Percentiles rank a stretch among this genome's conserved stretches.
phyloP scores from a whole-genome alignment of 768 basidiomycete species.

The Lactifluus pinguis region DNA sequence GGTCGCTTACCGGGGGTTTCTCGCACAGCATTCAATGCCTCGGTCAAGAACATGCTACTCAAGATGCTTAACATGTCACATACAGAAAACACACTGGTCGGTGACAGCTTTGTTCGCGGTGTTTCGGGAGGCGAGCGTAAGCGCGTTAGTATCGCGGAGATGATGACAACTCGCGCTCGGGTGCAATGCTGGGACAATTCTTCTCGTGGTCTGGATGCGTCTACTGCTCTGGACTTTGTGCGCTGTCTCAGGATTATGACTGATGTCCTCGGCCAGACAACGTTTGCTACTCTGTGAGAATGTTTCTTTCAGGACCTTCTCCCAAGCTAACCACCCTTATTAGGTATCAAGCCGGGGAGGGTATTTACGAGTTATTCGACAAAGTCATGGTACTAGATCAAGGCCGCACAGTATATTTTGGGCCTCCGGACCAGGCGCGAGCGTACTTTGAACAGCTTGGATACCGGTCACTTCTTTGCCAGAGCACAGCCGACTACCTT shows the following conservation, averaged over 20 bases:
- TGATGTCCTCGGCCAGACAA: constrained; percentile 70
- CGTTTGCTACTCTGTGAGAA: constrained; percentile 66
- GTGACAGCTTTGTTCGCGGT: constrained; percentile 80
- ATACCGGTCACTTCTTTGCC: constrained; percentile 67
- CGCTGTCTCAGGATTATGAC: constrained; percentile 81
- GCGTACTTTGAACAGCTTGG: constrained; percentile 71
- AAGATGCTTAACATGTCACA: constrained; percentile 81
- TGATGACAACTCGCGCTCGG: constrained; percentile 77
- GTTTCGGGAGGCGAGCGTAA: constrained; percentile 82
- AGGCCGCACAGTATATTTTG: constrained; percentile 78
- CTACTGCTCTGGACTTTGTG: constrained; percentile 81
- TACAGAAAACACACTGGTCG: constrained; percentile 72
- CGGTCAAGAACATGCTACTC: constrained; percentile 56
- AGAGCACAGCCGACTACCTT: constrained; percentile 85
- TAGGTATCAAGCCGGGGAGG: constrained; percentile 64
- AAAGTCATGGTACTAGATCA: constrained; percentile 80
- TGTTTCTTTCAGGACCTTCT: not conserved
- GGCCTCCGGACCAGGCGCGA: constrained; percentile 64
- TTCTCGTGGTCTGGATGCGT: constrained; percentile 75
- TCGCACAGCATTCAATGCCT: constrained; percentile 46
- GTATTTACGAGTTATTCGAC: constrained; percentile 73
- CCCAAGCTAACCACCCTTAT: constrained; percentile 25
- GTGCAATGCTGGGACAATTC: constrained; percentile 83
- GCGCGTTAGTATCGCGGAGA: constrained; percentile 77
- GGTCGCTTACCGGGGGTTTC: constrained; percentile 62